Evolutionary conservation across 176 grass and related monocot species (phyloP).

Genomic region (Juncus inflexus): DNA sequence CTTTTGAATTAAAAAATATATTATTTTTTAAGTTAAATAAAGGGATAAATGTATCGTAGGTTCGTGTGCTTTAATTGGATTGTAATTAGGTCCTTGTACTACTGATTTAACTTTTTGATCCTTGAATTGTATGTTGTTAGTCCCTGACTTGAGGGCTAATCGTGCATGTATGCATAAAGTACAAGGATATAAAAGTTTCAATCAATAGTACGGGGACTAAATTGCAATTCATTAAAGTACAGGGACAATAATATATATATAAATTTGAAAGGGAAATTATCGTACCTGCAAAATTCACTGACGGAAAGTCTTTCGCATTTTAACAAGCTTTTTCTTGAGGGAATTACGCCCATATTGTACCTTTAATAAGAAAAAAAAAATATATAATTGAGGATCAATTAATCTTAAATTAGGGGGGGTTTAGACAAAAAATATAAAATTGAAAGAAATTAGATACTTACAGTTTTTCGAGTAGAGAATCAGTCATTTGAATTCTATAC

Average conservation of each 20-base stretch:
- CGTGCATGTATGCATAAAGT: too few species aligned
- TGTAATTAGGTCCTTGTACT: too few species aligned
- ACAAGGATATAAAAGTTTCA: not conserved
- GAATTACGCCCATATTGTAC: slow-evolving; percentile 80
- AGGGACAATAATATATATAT: not conserved
- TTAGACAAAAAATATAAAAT: too few species aligned
- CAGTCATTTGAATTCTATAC: slow-evolving; percentile 62
- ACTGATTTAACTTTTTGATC: too few species aligned
- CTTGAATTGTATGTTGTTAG: too few species aligned
- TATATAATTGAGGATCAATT: not conserved
- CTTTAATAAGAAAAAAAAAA: slow-evolving; percentile 40
- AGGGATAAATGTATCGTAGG: too few species aligned
- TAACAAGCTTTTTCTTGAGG: slow-evolving; percentile 61
- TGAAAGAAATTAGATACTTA: slow-evolving; percentile 23
- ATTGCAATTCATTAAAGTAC: too few species aligned
- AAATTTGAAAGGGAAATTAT: too few species aligned
- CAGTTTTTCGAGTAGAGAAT: slow-evolving; percentile 68
- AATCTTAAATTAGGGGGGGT: not conserved
- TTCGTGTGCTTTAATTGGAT: too few species aligned
- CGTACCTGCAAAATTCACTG: slow-evolving; percentile 76
- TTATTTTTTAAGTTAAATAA: not conserved
- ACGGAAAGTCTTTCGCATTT: slow-evolving; percentile 66
- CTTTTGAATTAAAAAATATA: slow-evolving; percentile 25
- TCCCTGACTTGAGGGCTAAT: too few species aligned
- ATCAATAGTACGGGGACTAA: too few species aligned